Evolutionary conservation across 371 early-diverging fungal species (phyloP), one percentile per base, ranked within the genome.

Genomic region (Umbelopsis sp.): DNA sequence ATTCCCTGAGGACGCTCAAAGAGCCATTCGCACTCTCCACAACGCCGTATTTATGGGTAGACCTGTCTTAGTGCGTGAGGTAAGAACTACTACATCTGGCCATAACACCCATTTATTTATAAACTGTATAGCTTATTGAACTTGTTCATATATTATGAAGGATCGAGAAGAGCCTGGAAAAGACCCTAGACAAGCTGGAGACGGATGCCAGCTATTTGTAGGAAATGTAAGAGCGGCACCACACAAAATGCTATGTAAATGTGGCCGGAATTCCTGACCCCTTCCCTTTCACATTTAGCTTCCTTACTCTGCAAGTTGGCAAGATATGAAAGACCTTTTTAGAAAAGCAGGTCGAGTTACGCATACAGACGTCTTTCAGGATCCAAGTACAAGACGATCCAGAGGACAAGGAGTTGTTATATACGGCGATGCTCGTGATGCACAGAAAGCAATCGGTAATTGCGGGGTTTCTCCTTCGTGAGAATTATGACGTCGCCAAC

Each of bases 241-340:
- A 6, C 25, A 20, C 45, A 46, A 53, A 10, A 29, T 22, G 29
- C 4, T 4, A 29, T 4, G 0, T 29, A 29, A 22, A 29, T 29
- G 4, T 29, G 29, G 4, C 29, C 29, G 29, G 1, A 29, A 29
- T 29, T 22, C 29, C 29, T 29, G 29, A 29, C 29, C 29, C 29
- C 4, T 4, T 4, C 29, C 20, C 50, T n/a, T 25, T 66, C 68
- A 63, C 20, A 18, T 29, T 22, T 74, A 92, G 93, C 78, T 93
- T 3, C 92, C 93, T 2, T 90, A 87, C 73, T 80, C 86, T 10
- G 86, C 90, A 53, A 86, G 86, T 63, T 92, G 92, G 92, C 91
- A 91, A 73, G 92, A 92, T 65, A 66, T 93, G 74, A 93, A 93
- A 69, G 93, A 92, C 70, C 71, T 91, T 41, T 93, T 92, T 77